These are phyloP conservation scores for Colletotrichum sp. DNA, from an alignment of 2,329 filamentous ascomycete species.

Conservation along the genomic window DNA sequence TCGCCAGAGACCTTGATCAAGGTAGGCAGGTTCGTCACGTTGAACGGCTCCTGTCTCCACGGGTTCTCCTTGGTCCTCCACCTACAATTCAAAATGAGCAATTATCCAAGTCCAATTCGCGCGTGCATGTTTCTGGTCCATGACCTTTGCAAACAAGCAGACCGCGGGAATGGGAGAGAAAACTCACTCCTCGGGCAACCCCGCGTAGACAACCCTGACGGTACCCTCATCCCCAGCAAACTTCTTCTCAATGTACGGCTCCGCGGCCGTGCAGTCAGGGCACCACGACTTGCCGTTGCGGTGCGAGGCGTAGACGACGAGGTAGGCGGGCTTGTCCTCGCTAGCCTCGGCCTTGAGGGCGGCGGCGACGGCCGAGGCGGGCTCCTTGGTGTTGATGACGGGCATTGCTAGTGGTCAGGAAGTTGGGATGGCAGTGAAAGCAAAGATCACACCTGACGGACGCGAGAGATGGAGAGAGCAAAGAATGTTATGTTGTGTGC, in stretches of 20 bases:
- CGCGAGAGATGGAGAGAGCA: neutral
- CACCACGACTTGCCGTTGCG: constrained; percentile 16
- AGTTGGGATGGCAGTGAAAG: neutral
- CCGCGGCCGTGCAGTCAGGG: constrained; percentile 13
- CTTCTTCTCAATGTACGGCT: constrained; percentile 19
- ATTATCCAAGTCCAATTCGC: neutral
- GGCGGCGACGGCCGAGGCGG: constrained; percentile 8
- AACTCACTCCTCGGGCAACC: constrained; percentile 18
- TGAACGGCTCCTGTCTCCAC: constrained; percentile 19
- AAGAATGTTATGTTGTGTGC: neutral
- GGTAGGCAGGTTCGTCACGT: constrained; percentile 15
- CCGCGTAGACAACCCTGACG: constrained; percentile 13
- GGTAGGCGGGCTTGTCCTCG: constrained; percentile 13
- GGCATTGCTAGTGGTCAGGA: neutral
- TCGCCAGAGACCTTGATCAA: constrained; percentile 14
- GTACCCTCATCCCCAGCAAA: constrained; percentile 8
- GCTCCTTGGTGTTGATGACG: constrained; percentile 12
- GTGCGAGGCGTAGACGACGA: constrained; percentile 18
- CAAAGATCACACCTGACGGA: neutral
- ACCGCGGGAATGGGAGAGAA: neutral
- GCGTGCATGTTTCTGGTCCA: neutral
- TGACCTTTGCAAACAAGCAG: neutral
- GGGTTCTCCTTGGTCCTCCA: constrained; percentile 18
- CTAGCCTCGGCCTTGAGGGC: constrained; percentile 13
- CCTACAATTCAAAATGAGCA: neutral